Evolutionary conservation across 331 rosid species (phyloP).

Genomic region (Telfairia occidentalis): DNA sequence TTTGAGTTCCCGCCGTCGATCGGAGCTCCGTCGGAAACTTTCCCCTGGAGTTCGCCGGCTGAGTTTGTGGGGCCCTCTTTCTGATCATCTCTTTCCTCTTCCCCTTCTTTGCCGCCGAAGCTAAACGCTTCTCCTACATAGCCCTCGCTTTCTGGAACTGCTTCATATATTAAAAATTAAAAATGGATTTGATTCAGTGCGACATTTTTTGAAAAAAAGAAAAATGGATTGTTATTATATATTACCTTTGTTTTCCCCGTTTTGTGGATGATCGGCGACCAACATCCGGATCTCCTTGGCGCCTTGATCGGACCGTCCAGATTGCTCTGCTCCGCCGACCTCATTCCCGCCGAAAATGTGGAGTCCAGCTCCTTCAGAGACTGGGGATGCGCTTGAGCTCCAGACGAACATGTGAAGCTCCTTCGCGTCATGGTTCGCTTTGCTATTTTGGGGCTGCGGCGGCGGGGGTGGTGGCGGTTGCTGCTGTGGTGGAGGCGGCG

Average conservation of each 20-base stretch:
- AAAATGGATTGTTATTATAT: neutral
- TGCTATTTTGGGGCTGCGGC: conserved; percentile 12
- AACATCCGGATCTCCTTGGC: conserved; percentile 95
- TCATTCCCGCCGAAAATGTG: conserved; percentile 58
- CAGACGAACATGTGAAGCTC: conserved; percentile 60
- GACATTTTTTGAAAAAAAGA: too few relatives aligned
- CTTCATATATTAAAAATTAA: too few relatives aligned
- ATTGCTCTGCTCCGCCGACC: conserved; percentile 52
- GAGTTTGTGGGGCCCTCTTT: conserved; percentile 54
- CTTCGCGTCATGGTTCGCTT: conserved; percentile 39
- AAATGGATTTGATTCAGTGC: too few relatives aligned
- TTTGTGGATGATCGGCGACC: conserved; percentile 66
- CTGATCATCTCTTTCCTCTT: conserved; percentile 31
- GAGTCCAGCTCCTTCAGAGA: conserved; percentile 44
- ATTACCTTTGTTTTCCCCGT: conserved; percentile 59
- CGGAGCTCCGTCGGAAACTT: conserved; percentile 18
- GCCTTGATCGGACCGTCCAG: conserved; percentile 82
- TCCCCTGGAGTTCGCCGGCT: conserved; percentile 63
- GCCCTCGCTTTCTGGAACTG: conserved; percentile 30
- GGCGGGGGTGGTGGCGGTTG: conserved; percentile 21
- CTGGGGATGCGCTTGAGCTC: conserved; percentile 49
- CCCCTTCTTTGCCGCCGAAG: conserved; percentile 38
- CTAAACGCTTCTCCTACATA: conserved; percentile 50
- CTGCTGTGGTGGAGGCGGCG: conserved; percentile 6
- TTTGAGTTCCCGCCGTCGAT: conserved; percentile 29